These are phyloP conservation scores for Macrolepiota albuminosa DNA, from an alignment of 768 basidiomycete genomes.

Conservation along the genomic window DNA sequence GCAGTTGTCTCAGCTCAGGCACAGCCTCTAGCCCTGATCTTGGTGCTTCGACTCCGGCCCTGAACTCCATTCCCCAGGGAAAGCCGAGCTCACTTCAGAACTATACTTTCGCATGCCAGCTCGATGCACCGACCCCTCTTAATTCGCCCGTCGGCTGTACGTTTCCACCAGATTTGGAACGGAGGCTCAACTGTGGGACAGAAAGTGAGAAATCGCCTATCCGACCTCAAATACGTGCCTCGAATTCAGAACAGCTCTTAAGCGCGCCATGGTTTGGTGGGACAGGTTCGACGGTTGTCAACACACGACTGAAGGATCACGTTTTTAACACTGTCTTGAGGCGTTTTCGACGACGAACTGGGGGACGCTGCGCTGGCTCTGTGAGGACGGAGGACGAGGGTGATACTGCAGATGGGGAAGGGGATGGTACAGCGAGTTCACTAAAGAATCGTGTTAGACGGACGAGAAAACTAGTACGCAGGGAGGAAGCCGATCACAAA, in stretches of 20 bases:
- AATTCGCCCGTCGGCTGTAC: constrained; percentile 34
- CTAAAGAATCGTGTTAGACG: constrained; percentile 26
- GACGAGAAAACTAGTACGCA: constrained; percentile 34
- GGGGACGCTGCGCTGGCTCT: constrained; percentile 30
- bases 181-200: constrained; percentile 12
- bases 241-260: constrained; percentile 35
- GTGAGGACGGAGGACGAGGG: constrained; percentile 54
- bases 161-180: constrained; percentile 25
- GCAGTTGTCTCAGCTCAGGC: constrained; percentile 42
- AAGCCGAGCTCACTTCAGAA: constrained; percentile 39
- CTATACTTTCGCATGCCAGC: constrained; percentile 29
- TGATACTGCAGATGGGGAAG: constrained; percentile 41
- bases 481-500: constrained; percentile 33
- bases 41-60: constrained; percentile 26
- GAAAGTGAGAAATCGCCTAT: constrained; percentile 26
- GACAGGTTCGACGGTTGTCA: constrained; percentile 89
- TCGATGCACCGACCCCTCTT: constrained; percentile 45
- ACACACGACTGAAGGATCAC: constrained; percentile 91
- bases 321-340: constrained; percentile 88
- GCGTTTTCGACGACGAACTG: constrained; percentile 56
- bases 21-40: constrained; percentile 73
- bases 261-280: constrained; percentile 69
- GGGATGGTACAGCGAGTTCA: constrained; percentile 16
- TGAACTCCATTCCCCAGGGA: constrained; percentile 14
- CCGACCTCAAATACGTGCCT: constrained; percentile 35